A percentile compares a stretch with the other conserved stretches of the same genome.
Conservation (phyloP, 2,329 filamentous ascomycete genomes). For the Apiospora phragmitis region DNA sequence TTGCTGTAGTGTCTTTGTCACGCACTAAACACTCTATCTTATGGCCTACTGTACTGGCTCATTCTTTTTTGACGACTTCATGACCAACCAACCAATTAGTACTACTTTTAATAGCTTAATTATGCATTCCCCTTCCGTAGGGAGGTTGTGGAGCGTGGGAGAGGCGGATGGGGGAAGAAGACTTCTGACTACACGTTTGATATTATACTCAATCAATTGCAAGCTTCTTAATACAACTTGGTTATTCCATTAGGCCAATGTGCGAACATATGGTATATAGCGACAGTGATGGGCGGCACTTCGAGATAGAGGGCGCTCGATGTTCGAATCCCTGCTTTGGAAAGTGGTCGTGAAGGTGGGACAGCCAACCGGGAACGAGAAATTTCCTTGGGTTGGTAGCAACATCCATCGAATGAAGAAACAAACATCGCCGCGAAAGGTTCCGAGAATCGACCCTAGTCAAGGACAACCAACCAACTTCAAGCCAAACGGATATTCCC, state of each 20-base stretch:
- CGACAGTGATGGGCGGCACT: background rate
- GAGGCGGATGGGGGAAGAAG: background rate
- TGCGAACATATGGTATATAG: background rate
- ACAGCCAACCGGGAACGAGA: background rate
- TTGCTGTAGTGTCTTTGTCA: too few relatives aligned
- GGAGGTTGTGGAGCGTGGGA: background rate
- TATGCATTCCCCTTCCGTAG: background rate
- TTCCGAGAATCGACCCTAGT: background rate
- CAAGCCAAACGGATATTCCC: slow-evolving; percentile 23
- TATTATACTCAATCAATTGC: background rate
- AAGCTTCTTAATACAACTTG: background rate
- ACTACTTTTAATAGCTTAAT: background rate
- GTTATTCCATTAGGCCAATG: background rate
- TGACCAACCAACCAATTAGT: background rate
- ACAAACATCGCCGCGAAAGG: background rate
- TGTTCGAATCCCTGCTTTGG: too few relatives aligned
- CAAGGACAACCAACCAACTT: background rate
- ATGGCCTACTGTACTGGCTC: background rate
- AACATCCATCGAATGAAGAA: background rate
- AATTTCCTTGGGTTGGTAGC: background rate
- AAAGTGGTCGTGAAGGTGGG: background rate
- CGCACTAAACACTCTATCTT: too few relatives aligned
- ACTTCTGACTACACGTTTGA: background rate
- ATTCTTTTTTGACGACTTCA: background rate
- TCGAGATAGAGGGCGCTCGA: background rate